These are phyloP conservation scores for Pisolithus microcarpus DNA, from an alignment of 768 basidiomycete species.

Conservation along the genomic window DNA sequence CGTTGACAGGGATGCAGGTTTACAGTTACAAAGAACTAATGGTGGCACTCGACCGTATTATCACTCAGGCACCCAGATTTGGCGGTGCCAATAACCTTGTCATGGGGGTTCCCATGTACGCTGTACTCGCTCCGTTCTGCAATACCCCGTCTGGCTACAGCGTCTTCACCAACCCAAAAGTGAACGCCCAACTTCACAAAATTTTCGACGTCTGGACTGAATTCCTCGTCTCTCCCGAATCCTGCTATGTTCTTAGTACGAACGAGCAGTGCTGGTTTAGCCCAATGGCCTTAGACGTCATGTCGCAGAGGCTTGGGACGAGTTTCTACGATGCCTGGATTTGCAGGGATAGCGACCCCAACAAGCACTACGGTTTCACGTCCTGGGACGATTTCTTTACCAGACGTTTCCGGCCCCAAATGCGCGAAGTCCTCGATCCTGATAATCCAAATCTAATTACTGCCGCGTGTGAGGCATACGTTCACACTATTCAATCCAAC, in stretches of 20 bases:
- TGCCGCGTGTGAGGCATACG: conserved; percentile 45
- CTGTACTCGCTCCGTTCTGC: background rate
- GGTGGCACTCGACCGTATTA: background rate
- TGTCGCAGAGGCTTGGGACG: conserved; percentile 7
- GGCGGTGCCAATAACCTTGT: background rate
- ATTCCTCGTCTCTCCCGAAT: conserved; percentile 40
- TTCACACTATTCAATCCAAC: conserved; percentile 30
- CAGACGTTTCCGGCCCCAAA: conserved; percentile 28
- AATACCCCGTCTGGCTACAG: conserved; percentile 1
- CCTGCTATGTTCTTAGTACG: conserved; percentile 34
- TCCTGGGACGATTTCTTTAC: conserved; percentile 52
- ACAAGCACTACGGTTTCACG: conserved; percentile 28
- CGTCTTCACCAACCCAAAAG: conserved; percentile 25
- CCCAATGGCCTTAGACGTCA: conserved; percentile 19
- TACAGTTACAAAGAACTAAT: conserved; percentile 1
- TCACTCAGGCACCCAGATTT: background rate
- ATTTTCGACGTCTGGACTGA: conserved; percentile 44
- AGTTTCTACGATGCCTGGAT: conserved; percentile 34
- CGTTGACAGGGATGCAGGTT: background rate
- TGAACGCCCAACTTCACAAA: conserved; percentile 43
- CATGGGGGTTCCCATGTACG: background rate
- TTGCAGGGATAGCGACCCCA: conserved; percentile 28
- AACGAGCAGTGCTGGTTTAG: conserved; percentile 44
- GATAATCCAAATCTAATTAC: conserved; percentile 31
- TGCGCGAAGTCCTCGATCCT: conserved; percentile 31